phyloP scores from a whole-genome alignment of 1,284 basidiomycete genomes.

The Fistulinella staudtii region DNA sequence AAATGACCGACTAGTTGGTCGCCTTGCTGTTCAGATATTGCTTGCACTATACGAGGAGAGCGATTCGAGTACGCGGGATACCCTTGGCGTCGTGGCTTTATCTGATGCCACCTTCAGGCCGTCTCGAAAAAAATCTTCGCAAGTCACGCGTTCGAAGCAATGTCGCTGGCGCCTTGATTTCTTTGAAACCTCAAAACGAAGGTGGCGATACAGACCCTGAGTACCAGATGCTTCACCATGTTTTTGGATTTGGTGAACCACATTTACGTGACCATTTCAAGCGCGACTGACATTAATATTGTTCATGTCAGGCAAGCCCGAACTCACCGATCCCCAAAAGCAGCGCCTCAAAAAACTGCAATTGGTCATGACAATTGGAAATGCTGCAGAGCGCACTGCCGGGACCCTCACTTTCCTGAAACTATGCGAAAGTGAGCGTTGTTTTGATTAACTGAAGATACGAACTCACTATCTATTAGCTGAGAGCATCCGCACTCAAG shows the following conservation, averaged over 20 bases:
- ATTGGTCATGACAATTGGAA: not conserved
- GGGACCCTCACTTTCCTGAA: constrained; percentile 21
- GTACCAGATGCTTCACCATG: constrained; percentile 1
- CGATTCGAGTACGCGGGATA: constrained; percentile 3
- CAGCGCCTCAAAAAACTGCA: constrained; percentile 11
- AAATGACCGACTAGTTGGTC: constrained; percentile 12
- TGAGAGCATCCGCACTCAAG: not conserved
- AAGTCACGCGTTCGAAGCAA: constrained; percentile 13
- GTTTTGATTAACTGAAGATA: not conserved
- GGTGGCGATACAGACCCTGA: not conserved
- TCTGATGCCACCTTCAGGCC: not conserved
- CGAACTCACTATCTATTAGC: constrained; percentile 10
- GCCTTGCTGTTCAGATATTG: constrained; percentile 20
- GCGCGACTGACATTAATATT: not conserved
- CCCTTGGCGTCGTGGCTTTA: not conserved
- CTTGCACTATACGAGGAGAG: constrained; percentile 11
- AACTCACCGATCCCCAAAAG: constrained; percentile 1
- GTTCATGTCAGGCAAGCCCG: constrained; percentile 8
- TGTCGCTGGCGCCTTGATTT: constrained; percentile 13
- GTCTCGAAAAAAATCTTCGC: constrained; percentile 7
- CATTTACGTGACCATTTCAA: not conserved
- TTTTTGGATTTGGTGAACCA: constrained; percentile 23
- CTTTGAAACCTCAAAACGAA: constrained; percentile 1
- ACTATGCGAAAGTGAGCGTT: constrained; percentile 11
- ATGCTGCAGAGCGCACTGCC: constrained; percentile 14